Base-by-base conservation (phyloP, 495 filamentous ascomycete genomes). In the Lindgomyces ingoldianus region DNA sequence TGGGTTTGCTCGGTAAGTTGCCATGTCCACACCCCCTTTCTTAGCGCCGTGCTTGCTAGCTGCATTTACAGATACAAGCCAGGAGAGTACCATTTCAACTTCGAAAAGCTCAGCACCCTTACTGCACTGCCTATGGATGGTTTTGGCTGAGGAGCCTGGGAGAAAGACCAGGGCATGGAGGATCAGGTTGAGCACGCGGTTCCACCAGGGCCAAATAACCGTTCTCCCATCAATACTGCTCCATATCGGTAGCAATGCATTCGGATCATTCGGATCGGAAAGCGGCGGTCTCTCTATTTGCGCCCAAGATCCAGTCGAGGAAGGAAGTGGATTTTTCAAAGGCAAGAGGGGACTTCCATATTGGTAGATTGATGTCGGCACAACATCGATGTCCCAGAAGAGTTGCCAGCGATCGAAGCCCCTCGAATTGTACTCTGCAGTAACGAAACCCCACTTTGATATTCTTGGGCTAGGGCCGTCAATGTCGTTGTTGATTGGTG, bases 231-330 rank as follows among this genome's bases (percentile, higher is more conserved):
- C 84, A 48, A 96, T 88, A 73, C 91, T 90, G 62, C 83, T 84
- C 92, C 92, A 96, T 25, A 92, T 74, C 0, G 92, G 92, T 19
- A 90, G 77, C 67, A 71, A 84, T 70, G 65, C 76, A 71, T 42
- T 64, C 57, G 33, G 74, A 67, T 29, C 75, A 71, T 29, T 51
- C 11, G 25, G 70, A 52, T 62, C 50, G 9, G 67, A 61, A 4
- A 68, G 57, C n/a, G 44, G 50, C 14, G 64, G 57, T 10, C 56
- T 54, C 9, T 29, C 33, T 22, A 70, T 41, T 14, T 12, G 22
- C 44, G 59, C 51, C 59, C 65, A 62, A 2, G 39, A 16, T 44
- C 41, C n/a, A 61, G 57, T 24, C 22, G 26, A 25, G 19, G 75
- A 80, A 33, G 67, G 73, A 44, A 66, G 74, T 53, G 57, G 70